Base-by-base conservation (phyloP, 2,329 filamentous ascomycete species). In the Bipolaris sorokiniana region DNA sequence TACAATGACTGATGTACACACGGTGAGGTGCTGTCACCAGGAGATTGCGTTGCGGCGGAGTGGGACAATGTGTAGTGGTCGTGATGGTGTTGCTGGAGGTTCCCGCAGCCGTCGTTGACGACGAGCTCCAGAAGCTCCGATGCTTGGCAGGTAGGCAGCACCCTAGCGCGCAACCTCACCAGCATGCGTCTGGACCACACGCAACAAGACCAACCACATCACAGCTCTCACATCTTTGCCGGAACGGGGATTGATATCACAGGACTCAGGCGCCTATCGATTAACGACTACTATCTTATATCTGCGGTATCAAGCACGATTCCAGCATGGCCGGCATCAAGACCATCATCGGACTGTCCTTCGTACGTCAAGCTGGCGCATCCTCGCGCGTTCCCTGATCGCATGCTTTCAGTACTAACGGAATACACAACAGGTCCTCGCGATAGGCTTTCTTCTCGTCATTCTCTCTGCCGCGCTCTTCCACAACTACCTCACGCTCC, bases 291-390 rank as follows among this genome's bases (percentile, higher is more conserved):
- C 13, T 37, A 38, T 45, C 10, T 41, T 18, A 48, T 33, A 16
- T 23, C 22, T 16, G 23, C 33, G 13, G 22, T 20, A 22, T 7
- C n/a, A 5, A 2, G 26, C 42, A 34, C 53, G 41, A 46, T 15
- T 51, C 15, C 62, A 66, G 81, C 81, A 86, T 91, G 83, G 92
- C 95, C 70, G 95, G 95, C 77, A 88, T 99, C 74, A 98, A 97
- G 82, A 99, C 95, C 68, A 99, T 99, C 80, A 99, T 99, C 79
- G 92, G 91, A 65, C 90, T 99, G 69, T 98, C 95, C 76, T 99
- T 99, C 81, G 95, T 91, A 86, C 54, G 86, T 69, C 65, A 62
- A 59, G 64, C 60, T 23, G 60, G 56, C 65, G 59, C 61, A 62
- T 65, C 41, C 49, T 45, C 48, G 46, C 58, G 50, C 58, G 16